These are phyloP conservation scores for Cutaneotrichosporon sp. DNA, from an alignment of 1,284 basidiomycete genomes.

Conservation along the genomic window DNA sequence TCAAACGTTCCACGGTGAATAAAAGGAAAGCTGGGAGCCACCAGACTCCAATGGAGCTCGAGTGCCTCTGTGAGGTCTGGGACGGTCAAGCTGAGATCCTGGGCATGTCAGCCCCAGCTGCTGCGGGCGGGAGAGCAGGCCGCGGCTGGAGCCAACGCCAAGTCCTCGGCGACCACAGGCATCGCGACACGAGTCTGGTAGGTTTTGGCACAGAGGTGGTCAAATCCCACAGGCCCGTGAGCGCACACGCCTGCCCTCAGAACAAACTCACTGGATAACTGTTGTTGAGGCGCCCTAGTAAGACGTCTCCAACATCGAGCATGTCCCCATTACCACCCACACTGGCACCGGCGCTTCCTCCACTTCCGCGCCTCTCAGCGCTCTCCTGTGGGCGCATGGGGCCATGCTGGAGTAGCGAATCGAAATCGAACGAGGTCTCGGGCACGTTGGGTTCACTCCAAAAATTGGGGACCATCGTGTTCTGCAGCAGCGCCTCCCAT, in stretches of 20 bases:
- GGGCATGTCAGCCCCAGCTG: conserved; percentile 11
- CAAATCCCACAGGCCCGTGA: conserved; percentile 4
- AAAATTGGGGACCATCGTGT: conserved; percentile 18
- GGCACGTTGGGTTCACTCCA: conserved; percentile 16
- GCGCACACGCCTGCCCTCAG: conserved; percentile 28
- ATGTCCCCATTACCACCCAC: background rate
- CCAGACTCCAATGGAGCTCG: conserved; percentile 34
- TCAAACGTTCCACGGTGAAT: conserved; percentile 47
- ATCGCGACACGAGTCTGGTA: background rate
- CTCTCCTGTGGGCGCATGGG: conserved; percentile 28
- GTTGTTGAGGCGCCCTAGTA: conserved; percentile 22
- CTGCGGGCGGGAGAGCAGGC: conserved; percentile 7
- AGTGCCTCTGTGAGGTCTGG: conserved; percentile 32
- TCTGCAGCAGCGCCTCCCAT: conserved; percentile 29
- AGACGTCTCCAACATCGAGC: conserved; percentile 13
- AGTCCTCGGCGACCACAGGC: conserved; percentile 4
- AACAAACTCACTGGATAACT: conserved; percentile 14
- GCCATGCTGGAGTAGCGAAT: conserved; percentile 15
- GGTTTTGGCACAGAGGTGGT: background rate
- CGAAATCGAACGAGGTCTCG: conserved; percentile 21
- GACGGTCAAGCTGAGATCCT: conserved; percentile 27
- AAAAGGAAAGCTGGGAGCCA: conserved; percentile 44
- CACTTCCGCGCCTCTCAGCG: conserved; percentile 14
- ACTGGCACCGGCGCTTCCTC: background rate
- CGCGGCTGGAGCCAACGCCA: conserved; percentile 7